Base-by-base conservation (phyloP, 2,329 filamentous ascomycete species). In the Laburnicola sp. region DNA sequence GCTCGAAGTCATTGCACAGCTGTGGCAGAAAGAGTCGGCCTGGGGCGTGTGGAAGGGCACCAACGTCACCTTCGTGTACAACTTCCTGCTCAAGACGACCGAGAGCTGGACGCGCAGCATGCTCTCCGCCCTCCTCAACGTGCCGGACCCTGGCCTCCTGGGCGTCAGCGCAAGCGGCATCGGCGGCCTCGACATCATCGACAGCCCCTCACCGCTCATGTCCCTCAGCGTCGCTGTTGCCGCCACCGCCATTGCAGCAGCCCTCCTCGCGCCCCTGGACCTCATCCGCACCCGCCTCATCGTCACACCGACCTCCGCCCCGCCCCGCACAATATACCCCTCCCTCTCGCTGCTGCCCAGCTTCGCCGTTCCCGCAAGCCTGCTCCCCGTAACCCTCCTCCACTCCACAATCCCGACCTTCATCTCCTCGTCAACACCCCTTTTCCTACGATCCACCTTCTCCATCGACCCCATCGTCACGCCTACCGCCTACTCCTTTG, bases 21-120 rank as follows among this genome's bases (percentile, higher is more conserved):
- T 97, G 21, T 97, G 94, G 89, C 82, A 87, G 41, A 93, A 88
- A 61, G 93, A 96, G 69, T 90, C 91, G 31, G 87, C 87, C 0
- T 92, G 91, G 81, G 94, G 94, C 3, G 86, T 97, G 4, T 99
- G 93, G 92, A 97, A 97, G 72, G 82, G 87, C 6, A 90, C 91
- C 32, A 97, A 97, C 69, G 85, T 89, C 10, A 95, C 91, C 1
- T 99, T 97, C 66, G 80, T 97, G 43, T 96, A 97, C 75, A 89
- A 86, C 0, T 84, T 97, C 40, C 80, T 97, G 16, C 84, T 92
- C 56, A 91, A 91, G 8, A 87, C 95, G 6, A 77, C 96, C 27
- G 94, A 97, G 71, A 92, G 90, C 62, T 99, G 95, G 86, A 89
- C 92, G 7, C 84, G 91, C 63, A 94, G 91, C 64, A 82, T 97